phyloP scores from a whole-genome alignment of 768 basidiomycete genomes.

The Podaxis sp. region DNA sequence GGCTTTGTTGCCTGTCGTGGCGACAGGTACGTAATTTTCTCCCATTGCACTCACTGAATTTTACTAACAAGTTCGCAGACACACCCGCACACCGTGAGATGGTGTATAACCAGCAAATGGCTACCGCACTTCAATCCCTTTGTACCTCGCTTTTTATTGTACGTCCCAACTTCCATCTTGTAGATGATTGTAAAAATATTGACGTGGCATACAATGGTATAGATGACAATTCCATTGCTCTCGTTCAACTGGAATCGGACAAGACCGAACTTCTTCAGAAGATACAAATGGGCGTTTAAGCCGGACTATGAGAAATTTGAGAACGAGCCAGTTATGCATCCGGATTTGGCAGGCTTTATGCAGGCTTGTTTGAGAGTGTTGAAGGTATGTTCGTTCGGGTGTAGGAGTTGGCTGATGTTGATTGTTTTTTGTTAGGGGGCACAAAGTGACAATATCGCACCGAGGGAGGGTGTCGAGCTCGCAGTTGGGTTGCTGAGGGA shows the following conservation, averaged over 20 bases:
- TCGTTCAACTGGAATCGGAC: constrained; percentile 49
- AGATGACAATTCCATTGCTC: constrained; percentile 50
- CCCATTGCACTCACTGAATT: background rate
- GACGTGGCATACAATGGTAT: constrained; percentile 30
- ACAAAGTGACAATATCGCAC: background rate
- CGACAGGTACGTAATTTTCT: constrained; percentile 30
- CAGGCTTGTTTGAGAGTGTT: constrained; percentile 7
- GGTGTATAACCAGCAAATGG: constrained; percentile 45
- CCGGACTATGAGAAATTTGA: constrained; percentile 54
- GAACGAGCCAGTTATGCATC: constrained; percentile 47
- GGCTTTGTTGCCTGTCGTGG: constrained; percentile 36
- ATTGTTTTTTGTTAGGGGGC: background rate
- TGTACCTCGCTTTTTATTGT: constrained; percentile 55
- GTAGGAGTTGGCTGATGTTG: background rate
- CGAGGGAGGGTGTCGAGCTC: constrained; percentile 5
- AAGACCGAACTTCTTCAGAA: constrained; percentile 55
- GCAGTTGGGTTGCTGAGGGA: constrained; percentile 4
- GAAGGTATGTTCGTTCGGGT: background rate
- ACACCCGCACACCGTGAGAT: constrained; percentile 43
- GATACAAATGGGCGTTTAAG: constrained; percentile 79
- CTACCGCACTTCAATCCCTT: constrained; percentile 58
- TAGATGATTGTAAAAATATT: background rate
- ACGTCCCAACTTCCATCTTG: constrained; percentile 18
- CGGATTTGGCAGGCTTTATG: constrained; percentile 52
- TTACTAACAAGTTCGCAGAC: constrained; percentile 25